phyloP scores from a whole-genome alignment of 495 filamentous ascomycete species.

The Amphirosellinia nigrospora region DNA sequence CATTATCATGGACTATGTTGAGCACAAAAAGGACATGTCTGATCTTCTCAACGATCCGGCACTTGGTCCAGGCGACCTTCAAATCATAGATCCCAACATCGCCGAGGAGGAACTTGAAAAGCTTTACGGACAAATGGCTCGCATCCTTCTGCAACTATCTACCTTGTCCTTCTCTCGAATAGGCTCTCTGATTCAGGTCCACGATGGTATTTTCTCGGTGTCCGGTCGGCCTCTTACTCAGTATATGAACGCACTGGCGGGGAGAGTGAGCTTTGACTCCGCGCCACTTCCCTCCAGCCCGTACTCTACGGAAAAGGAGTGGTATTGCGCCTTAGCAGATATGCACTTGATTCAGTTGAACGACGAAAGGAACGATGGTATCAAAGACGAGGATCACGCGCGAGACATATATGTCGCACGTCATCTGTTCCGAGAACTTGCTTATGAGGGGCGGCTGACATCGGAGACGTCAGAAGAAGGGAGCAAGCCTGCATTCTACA shows the following conservation, averaged over 20 bases:
- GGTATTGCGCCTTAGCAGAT: slow-evolving; percentile 48
- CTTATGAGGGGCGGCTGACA: slow-evolving; percentile 4
- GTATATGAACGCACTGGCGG: slow-evolving; percentile 37
- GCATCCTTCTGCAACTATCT: slow-evolving; percentile 44
- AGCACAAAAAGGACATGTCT: background rate
- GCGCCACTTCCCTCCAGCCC: slow-evolving; percentile 8
- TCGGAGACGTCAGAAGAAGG: slow-evolving; percentile 43
- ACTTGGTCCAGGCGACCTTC: background rate
- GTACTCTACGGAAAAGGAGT: slow-evolving; percentile 41
- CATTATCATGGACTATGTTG: slow-evolving; percentile 54
- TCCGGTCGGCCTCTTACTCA: slow-evolving; percentile 33
- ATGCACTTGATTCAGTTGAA: slow-evolving; percentile 49
- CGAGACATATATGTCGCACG: slow-evolving; percentile 45
- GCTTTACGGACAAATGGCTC: slow-evolving; percentile 35
- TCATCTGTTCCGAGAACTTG: slow-evolving; percentile 23
- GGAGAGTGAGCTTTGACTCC: slow-evolving; percentile 28
- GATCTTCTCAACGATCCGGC: background rate
- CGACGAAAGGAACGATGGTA: background rate
- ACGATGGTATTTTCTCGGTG: slow-evolving; percentile 22
- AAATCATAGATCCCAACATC: background rate
- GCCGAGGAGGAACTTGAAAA: background rate
- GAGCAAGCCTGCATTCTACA: slow-evolving; percentile 35
- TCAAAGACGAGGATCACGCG: slow-evolving; percentile 39
- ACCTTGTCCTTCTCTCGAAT: slow-evolving; percentile 39
- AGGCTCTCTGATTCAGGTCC: slow-evolving; percentile 40